A percentile compares a stretch with the other conserved stretches of the same genome.
Evolutionary conservation across 1,284 basidiomycete species (phyloP).

Genomic region (Ceratorhiza oryzae-sativae): DNA sequence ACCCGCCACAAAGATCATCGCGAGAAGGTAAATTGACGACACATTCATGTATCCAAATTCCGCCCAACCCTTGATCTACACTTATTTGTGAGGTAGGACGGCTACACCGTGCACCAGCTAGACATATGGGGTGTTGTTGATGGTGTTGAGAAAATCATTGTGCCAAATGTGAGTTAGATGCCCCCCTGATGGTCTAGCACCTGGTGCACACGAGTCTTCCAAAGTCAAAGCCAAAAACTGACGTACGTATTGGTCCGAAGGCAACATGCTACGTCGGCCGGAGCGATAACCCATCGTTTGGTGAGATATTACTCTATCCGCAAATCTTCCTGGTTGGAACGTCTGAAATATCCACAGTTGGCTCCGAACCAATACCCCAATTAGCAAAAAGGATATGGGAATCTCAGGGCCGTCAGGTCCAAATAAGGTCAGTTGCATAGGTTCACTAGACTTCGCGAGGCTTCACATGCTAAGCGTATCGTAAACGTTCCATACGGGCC

Average conservation of each 20-base stretch:
- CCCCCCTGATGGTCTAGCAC: constrained; percentile 28
- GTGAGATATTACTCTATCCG: constrained; percentile 52
- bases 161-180: constrained; percentile 55
- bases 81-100: constrained; percentile 59
- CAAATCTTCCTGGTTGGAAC: constrained; percentile 1
- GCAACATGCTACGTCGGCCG: constrained; percentile 73
- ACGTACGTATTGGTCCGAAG: constrained; percentile 47
- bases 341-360: constrained; percentile 58
- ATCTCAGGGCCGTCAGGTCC: constrained; percentile 82
- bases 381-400: constrained; percentile 74
- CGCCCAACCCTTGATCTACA: constrained; percentile 13
- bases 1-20: constrained; percentile 64
- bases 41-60: neutral
- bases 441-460: constrained; percentile 6
- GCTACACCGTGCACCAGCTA: constrained; percentile 72
- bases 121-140: constrained; percentile 65
- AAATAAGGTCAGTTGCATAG: constrained; percentile 66
- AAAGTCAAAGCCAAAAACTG: constrained; percentile 33
- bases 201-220: constrained; percentile 14
- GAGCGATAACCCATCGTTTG: constrained; percentile 78
- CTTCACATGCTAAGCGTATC: constrained; percentile 20
- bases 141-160: constrained; percentile 63
- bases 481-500: neutral
- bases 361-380: constrained; percentile 72
- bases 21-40: constrained; percentile 72